These are phyloP conservation scores for Nematodospora valgi DNA, from an alignment of 805 yeast species.

Conservation along the genomic window DNA sequence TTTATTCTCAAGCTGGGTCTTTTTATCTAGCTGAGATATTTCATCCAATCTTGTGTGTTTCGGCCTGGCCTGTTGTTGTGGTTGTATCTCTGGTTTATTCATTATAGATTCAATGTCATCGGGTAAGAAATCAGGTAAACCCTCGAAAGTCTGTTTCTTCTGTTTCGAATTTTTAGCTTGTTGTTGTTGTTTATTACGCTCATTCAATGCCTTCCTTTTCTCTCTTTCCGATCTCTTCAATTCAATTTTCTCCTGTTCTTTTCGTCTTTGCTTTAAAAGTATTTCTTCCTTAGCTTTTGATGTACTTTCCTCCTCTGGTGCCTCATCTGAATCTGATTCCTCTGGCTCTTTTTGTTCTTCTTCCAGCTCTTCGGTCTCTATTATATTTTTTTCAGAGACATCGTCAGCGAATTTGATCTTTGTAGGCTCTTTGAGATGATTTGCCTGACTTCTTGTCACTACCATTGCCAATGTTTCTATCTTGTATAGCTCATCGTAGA, in stretches of 20 bases:
- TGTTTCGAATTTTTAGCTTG: constrained; percentile 20
- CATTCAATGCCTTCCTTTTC: constrained; percentile 32
- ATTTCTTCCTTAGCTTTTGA: constrained; percentile 22
- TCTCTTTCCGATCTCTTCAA: constrained; percentile 29
- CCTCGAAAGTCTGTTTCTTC: constrained; percentile 12
- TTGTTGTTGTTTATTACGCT: constrained; percentile 34
- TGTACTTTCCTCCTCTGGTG: constrained; percentile 44
- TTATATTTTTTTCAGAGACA: constrained; percentile 15
- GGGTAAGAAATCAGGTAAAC: constrained; percentile 41
- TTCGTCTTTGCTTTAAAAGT: constrained; percentile 19
- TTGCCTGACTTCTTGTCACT: constrained; percentile 24
- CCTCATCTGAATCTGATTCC: constrained; percentile 28
- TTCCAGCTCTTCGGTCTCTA: constrained; percentile 13
- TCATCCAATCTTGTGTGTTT: constrained; percentile 30
- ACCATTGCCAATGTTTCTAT: constrained; percentile 17
- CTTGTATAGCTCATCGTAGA: constrained; percentile 3
- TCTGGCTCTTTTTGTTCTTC: constrained; percentile 15
- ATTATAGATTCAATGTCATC: constrained; percentile 27
- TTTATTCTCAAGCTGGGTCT: constrained; percentile 28
- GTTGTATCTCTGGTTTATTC: background rate
- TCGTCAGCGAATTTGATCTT: constrained; percentile 33
- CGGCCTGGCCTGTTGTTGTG: constrained; percentile 5
- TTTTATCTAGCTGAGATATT: constrained; percentile 28
- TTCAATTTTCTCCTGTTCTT: constrained; percentile 18
- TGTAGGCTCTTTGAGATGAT: constrained; percentile 12